A percentile compares a stretch with the other conserved stretches of the same genome.
Evolutionary conservation across 257 asterid genomes (phyloP).

Genomic region (Solanum chmielewskii): DNA sequence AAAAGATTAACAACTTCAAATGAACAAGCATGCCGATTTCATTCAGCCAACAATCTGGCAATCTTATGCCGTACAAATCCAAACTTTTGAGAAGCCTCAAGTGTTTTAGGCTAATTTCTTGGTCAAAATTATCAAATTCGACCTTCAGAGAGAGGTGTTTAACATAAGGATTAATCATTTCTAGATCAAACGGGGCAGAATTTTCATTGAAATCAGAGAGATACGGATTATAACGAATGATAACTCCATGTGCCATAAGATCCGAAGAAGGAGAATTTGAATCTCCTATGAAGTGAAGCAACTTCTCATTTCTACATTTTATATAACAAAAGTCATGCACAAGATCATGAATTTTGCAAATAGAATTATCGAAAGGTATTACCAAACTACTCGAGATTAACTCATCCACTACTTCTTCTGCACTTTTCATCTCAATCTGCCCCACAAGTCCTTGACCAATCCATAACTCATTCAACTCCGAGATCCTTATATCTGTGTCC

Average conservation of each 20-base stretch:
- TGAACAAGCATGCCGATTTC: background rate
- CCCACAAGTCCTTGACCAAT: slow-evolving; percentile 12
- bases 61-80: rapidly evolving
- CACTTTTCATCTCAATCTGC: background rate
- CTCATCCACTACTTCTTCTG: background rate
- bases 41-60: background rate
- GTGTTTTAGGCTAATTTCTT: background rate
- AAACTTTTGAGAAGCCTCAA: background rate
- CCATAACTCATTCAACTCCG: slow-evolving; percentile 6
- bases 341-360: slow-evolving; percentile 5
- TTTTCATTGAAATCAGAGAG: no score
- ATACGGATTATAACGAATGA: background rate
- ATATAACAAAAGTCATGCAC: slow-evolving; percentile 3
- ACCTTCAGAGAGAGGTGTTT: background rate
- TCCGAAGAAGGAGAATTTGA: background rate
- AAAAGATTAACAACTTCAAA: background rate
- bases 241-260: background rate
- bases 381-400: slow-evolving; percentile 10
- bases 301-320: background rate
- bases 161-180: background rate
- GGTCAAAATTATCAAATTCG: no score
- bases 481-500: background rate
- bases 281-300: no score
- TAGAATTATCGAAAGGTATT: background rate
- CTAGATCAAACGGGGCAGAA: no score